A percentile compares a stretch with the other conserved stretches of the same genome.
These are phyloP conservation scores for Claviceps digitariae DNA, from an alignment of 2,329 filamentous ascomycete genomes.

Conservation along the genomic window DNA sequence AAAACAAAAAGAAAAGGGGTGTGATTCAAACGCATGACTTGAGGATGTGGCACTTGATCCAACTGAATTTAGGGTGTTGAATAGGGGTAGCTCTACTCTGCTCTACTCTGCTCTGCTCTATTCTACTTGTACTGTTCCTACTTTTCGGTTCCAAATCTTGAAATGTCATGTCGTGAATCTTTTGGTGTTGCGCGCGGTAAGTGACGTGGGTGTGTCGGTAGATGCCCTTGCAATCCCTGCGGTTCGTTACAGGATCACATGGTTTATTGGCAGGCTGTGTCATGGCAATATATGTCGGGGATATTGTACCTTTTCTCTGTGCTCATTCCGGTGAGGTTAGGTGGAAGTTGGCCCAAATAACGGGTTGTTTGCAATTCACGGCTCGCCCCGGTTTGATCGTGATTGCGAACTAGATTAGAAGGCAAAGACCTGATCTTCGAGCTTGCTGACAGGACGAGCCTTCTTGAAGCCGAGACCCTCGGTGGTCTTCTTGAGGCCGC, in stretches of 20 bases:
- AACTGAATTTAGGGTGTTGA: not conserved
- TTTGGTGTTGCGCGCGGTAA: not conserved
- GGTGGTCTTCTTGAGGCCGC: constrained; percentile 91
- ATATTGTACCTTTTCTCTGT: not conserved
- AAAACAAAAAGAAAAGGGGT: not conserved
- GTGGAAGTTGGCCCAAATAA: not conserved
- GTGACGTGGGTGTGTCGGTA: not conserved
- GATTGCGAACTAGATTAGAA: constrained; percentile 37
- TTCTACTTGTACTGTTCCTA: not conserved
- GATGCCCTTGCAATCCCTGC: not conserved
- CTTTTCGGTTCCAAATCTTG: not conserved
- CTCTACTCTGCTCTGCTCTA: not conserved
- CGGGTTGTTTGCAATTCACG: not conserved
- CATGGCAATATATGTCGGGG: not conserved
- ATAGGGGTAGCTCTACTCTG: not conserved
- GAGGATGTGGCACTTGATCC: not conserved
- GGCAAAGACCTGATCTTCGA: constrained; percentile 94
- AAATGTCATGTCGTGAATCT: not conserved
- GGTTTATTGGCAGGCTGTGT: not conserved
- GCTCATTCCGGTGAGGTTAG: not conserved
- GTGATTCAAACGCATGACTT: too few species aligned
- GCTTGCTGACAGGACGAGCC: constrained; percentile 89
- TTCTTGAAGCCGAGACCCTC: constrained; percentile 84
- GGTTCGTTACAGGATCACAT: not conserved
- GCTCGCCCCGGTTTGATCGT: not conserved